Percentiles rank a stretch among this genome's conserved stretches.
phyloP scores from a whole-genome alignment of 2,329 filamentous ascomycete species.

The Fusarium beomiforme region DNA sequence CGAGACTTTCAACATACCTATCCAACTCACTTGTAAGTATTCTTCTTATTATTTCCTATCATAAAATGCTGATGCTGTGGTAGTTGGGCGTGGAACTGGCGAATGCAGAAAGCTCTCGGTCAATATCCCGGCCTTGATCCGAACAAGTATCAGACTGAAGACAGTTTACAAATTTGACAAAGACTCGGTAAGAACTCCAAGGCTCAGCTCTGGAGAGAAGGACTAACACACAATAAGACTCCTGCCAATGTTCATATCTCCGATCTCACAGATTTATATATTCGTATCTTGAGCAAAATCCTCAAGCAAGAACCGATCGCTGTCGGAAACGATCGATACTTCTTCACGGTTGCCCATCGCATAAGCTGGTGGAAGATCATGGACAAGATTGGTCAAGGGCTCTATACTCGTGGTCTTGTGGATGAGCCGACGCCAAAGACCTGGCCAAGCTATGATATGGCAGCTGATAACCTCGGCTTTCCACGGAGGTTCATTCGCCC shows the following conservation, averaged over 20 bases:
- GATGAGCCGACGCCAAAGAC: constrained; percentile 31
- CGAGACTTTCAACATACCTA: constrained; percentile 43
- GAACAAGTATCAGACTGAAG: constrained; percentile 43
- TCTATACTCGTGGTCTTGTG: constrained; percentile 46
- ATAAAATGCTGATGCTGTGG: background rate
- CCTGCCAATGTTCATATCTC: constrained; percentile 44
- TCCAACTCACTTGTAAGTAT: constrained; percentile 45
- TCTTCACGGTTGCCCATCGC: constrained; percentile 46
- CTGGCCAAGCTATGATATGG: constrained; percentile 47
- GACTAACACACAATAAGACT: constrained; percentile 27
- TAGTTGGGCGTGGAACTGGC: constrained; percentile 49
- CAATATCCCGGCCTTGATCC: constrained; percentile 44
- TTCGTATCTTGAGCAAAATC: constrained; percentile 43
- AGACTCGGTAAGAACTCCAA: constrained; percentile 42
- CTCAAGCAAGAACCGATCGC: constrained; percentile 41
- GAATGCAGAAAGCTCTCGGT: constrained; percentile 48
- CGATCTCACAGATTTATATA: constrained; percentile 46
- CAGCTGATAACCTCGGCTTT: constrained; percentile 45
- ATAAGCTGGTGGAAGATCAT: constrained; percentile 45
- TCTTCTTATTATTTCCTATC: accelerated
- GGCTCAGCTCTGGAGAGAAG: accelerated
- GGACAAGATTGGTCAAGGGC: constrained; percentile 38
- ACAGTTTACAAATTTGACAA: constrained; percentile 47
- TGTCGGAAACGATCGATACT: constrained; percentile 47
- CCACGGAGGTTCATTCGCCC: constrained; percentile 32